phyloP scores from a whole-genome alignment of 257 asterid genomes.

The Solanum etuberosum region DNA sequence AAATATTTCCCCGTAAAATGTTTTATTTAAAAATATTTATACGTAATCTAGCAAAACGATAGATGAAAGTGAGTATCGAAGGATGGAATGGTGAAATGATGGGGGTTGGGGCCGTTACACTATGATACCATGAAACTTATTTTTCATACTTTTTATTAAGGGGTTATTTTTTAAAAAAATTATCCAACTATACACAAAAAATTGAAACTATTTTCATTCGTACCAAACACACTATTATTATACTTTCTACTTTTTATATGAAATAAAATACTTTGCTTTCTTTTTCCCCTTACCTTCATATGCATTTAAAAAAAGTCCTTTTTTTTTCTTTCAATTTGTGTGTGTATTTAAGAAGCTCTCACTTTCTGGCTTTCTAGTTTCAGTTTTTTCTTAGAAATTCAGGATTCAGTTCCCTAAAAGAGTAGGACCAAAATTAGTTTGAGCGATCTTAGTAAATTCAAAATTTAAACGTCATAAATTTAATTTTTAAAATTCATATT shows the following conservation, averaged over 20 bases:
- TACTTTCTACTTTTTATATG: background rate
- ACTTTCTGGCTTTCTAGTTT: slow-evolving; percentile 22
- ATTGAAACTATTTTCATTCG: background rate
- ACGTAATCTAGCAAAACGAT: background rate
- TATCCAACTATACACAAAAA: background rate
- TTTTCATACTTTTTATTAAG: no score
- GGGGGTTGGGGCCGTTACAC: background rate
- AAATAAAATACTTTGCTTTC: background rate
- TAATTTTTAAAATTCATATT: background rate
- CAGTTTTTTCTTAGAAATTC: slow-evolving; percentile 24
- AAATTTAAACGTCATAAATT: background rate
- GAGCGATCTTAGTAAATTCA: background rate
- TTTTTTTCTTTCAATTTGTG: slow-evolving; percentile 1
- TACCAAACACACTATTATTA: background rate
- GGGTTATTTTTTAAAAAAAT: no score
- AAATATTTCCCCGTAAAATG: no score
- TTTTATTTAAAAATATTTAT: background rate
- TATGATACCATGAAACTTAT: no score
- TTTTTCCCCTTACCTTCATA: background rate
- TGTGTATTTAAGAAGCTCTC: slow-evolving; percentile 4
- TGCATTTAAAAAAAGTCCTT: background rate
- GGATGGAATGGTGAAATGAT: background rate
- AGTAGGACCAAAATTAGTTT: background rate
- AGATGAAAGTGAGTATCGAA: background rate
- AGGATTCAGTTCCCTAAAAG: slow-evolving; percentile 2